Evolutionary conservation across 164 flowering plant genomes (phyloP).

Genomic region (Chimonanthus praecox): DNA sequence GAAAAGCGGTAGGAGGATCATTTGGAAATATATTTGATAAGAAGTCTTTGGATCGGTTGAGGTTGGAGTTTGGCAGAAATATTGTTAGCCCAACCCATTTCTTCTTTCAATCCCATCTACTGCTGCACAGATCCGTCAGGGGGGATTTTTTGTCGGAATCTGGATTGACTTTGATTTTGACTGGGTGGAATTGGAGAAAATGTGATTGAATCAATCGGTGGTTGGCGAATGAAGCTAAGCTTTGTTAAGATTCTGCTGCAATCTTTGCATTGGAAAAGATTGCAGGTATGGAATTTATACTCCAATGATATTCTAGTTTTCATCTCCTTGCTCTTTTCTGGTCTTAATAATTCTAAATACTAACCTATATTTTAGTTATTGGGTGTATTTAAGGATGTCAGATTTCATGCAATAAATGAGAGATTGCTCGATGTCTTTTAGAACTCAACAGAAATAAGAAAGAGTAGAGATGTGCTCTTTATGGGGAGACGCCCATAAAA

Average conservation of each 20-base stretch:
- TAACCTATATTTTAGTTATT: neutral
- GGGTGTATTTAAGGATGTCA: neutral
- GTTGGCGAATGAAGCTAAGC: constrained; percentile 33
- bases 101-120: neutral
- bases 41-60: constrained; percentile 5
- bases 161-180: neutral
- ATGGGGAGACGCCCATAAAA: neutral
- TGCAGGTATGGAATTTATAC: constrained; percentile 26
- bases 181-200: constrained; percentile 7
- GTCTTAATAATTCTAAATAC: neutral
- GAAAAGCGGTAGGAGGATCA: constrained; percentile 5
- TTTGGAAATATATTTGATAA: neutral
- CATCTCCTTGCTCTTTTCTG: neutral
- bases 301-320: neutral
- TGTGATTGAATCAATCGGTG: constrained; percentile 21
- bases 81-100: neutral
- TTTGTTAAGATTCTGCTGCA: constrained; percentile 26
- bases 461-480: neutral
- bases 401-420: neutral
- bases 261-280: constrained; percentile 15
- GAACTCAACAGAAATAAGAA: neutral
- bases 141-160: neutral
- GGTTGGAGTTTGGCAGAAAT: neutral
- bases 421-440: neutral
- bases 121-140: neutral